A percentile compares a stretch with the other conserved stretches of the same genome.
Evolutionary conservation across 805 yeast genomes (phyloP).

Genomic region (Diddensiella transvaalensis): DNA sequence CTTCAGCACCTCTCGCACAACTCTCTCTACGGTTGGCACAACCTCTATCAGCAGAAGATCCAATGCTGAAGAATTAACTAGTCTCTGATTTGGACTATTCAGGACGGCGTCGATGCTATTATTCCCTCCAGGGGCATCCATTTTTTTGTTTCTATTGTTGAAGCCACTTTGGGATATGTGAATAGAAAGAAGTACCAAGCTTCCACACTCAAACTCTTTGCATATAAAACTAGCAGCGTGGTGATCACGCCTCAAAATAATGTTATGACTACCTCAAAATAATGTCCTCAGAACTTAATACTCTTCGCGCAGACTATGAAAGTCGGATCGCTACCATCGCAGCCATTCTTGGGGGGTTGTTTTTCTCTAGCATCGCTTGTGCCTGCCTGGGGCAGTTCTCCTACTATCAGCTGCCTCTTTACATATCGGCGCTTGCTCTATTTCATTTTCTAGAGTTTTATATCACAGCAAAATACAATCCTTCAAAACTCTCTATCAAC

Average conservation of each 20-base stretch:
- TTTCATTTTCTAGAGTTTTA: slow-evolving; percentile 85
- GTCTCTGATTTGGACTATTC: slow-evolving; percentile 8
- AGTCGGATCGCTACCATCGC: slow-evolving; percentile 31
- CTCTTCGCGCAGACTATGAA: slow-evolving; percentile 8
- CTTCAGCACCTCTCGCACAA: slow-evolving; percentile 46
- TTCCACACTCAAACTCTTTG: no score
- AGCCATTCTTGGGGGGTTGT: slow-evolving; percentile 29
- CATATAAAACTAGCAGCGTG: no score
- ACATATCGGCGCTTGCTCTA: slow-evolving; percentile 48
- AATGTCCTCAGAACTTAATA: not conserved
- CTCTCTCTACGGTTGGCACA: slow-evolving; percentile 66
- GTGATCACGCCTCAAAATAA: no score
- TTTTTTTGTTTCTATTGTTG: not conserved
- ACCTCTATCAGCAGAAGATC: slow-evolving; percentile 71
- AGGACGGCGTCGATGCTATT: not conserved
- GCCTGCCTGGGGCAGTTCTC: slow-evolving; percentile 2
- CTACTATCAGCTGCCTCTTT: slow-evolving; percentile 39
- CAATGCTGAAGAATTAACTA: slow-evolving; percentile 36
- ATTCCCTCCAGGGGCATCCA: not conserved
- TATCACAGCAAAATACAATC: slow-evolving; percentile 73
- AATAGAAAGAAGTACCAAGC: no score
- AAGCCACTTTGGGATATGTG: not conserved
- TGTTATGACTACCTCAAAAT: no score
- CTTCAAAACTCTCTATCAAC: slow-evolving; percentile 60
- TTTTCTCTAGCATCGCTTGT: slow-evolving; percentile 19